Conservation (phyloP, 805 yeast species). For the Ogataea pignaliae region DNA sequence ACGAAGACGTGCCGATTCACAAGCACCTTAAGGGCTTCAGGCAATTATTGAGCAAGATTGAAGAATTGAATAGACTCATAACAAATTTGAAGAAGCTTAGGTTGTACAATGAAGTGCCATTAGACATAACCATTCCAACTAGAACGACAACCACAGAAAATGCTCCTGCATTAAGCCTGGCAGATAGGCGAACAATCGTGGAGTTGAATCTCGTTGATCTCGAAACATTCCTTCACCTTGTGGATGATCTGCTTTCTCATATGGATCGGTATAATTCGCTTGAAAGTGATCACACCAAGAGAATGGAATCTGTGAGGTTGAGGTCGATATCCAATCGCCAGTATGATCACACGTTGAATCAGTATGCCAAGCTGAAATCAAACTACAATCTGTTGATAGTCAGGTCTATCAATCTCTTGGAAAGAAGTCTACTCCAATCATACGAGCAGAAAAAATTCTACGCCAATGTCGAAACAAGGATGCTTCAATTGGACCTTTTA, state of each 20-base stretch:
- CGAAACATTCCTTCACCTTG: conserved; percentile 2
- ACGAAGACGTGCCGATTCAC: conserved; percentile 1
- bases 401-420: conserved; percentile 14
- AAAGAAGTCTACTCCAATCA: conserved; percentile 12
- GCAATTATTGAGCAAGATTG: conserved; percentile 3
- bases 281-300: conserved; percentile 8
- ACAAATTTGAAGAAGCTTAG: conserved; percentile 4
- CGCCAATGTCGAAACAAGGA: conserved; percentile 5
- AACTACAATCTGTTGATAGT: conserved; percentile 13
- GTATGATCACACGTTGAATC: conserved; percentile 4
- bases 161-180: not conserved
- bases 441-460: conserved; percentile 16
- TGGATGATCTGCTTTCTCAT: conserved; percentile 10
- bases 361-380: conserved; percentile 2
- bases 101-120: conserved; percentile 6
- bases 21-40: conserved; percentile 5
- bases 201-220: conserved; percentile 8
- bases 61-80: conserved; percentile 5
- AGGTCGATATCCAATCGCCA: conserved; percentile 2
- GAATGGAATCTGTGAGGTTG: conserved; percentile 5
- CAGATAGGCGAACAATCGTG: conserved; percentile 9
- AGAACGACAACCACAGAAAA: not conserved
- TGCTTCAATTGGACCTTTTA: not conserved
- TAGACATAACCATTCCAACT: not conserved
- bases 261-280: conserved; percentile 4